A percentile compares a stretch with the other conserved stretches of the same genome.
Evolutionary conservation across 768 basidiomycete species (phyloP).

Genomic region (Suillus americanus): DNA sequence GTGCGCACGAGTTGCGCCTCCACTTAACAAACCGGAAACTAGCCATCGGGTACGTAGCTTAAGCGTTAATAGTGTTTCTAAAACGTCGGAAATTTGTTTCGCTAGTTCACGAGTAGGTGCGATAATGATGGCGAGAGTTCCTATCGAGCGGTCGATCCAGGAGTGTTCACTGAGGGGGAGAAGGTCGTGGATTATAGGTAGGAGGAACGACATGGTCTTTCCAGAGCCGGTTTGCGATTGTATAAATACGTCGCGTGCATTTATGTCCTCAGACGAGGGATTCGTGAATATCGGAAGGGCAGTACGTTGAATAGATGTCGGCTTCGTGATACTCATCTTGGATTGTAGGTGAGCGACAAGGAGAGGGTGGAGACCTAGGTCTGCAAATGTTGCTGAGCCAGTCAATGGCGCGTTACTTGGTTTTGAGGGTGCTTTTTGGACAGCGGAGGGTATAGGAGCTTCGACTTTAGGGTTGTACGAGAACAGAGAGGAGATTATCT

Average conservation of each 20-base stretch:
- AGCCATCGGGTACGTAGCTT: slow-evolving; percentile 88
- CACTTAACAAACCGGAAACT: slow-evolving; percentile 88
- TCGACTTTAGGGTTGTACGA: slow-evolving; percentile 76
- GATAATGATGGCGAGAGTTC: slow-evolving; percentile 91
- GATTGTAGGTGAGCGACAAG: slow-evolving; percentile 71
- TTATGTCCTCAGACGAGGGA: slow-evolving; percentile 34
- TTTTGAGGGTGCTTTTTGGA: slow-evolving; percentile 29
- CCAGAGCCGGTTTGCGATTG: slow-evolving; percentile 98
- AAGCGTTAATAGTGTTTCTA: slow-evolving; percentile 77
- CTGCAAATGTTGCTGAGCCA: slow-evolving; percentile 75
- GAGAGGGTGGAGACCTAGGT: slow-evolving; percentile 81
- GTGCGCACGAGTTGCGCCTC: slow-evolving; percentile 91
- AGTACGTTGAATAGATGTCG: slow-evolving; percentile 88
- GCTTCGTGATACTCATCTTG: slow-evolving; percentile 82
- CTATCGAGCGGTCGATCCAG: slow-evolving; percentile 92
- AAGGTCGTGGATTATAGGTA: slow-evolving; percentile 94
- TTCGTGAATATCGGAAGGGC: slow-evolving; percentile 62
- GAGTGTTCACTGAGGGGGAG: slow-evolving; percentile 86
- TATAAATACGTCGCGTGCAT: slow-evolving; percentile 79
- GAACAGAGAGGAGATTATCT: slow-evolving; percentile 88
- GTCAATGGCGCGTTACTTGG: slow-evolving; percentile 85
- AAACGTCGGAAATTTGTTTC: slow-evolving; percentile 95
- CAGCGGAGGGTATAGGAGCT: slow-evolving; percentile 30
- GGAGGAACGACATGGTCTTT: slow-evolving; percentile 90
- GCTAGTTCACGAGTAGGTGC: slow-evolving; percentile 96